A percentile compares a stretch with the other conserved stretches of the same genome.
These are phyloP conservation scores for Rhodotorula babjevae DNA, from an alignment of 768 basidiomycete species.

Conservation along the genomic window DNA sequence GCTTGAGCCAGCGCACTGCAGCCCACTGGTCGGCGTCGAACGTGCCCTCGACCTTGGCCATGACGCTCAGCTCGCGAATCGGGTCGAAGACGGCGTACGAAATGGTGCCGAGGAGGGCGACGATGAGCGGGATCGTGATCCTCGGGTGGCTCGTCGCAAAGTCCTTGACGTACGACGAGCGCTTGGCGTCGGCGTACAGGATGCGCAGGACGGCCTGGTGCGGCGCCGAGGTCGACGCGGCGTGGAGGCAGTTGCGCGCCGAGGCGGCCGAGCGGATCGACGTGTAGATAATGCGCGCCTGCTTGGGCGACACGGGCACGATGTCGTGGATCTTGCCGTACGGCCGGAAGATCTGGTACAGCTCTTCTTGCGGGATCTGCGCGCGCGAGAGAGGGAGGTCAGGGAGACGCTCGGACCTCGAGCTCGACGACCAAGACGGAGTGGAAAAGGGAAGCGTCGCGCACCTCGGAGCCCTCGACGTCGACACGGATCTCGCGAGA, in stretches of 20 bases:
- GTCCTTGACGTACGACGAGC: conserved; percentile 57
- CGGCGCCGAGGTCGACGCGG: conserved; percentile 47
- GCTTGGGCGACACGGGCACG: conserved; percentile 54
- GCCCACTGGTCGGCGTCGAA: conserved; percentile 69
- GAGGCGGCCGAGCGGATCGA: conserved; percentile 65
- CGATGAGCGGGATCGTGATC: conserved; percentile 69
- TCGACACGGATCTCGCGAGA: conserved; percentile 66
- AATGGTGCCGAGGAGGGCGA: conserved; percentile 82
- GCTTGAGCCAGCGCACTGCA: conserved; percentile 70
- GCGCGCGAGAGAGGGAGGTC: too few relatives aligned
- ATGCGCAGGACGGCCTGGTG: conserved; percentile 34
- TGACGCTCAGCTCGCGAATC: conserved; percentile 73
- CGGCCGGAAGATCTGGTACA: conserved; percentile 69
- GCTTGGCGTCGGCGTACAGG: conserved; percentile 51
- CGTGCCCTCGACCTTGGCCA: conserved; percentile 74
- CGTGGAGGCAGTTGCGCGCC: conserved; percentile 77
- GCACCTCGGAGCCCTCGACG: conserved; percentile 83
- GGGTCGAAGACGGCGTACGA: conserved; percentile 95
- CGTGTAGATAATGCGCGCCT: conserved; percentile 60
- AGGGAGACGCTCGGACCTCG: too few relatives aligned
- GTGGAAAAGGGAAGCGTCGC: too few relatives aligned
- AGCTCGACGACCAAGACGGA: too few relatives aligned
- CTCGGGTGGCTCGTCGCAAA: conserved; percentile 85
- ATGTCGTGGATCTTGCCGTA: conserved; percentile 76
- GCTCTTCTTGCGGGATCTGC: conserved; percentile 43